A percentile compares a stretch with the other conserved stretches of the same genome.
Conservation (phyloP, 352 stramenopile genomes). For the Sclerospora graminicola region DNA sequence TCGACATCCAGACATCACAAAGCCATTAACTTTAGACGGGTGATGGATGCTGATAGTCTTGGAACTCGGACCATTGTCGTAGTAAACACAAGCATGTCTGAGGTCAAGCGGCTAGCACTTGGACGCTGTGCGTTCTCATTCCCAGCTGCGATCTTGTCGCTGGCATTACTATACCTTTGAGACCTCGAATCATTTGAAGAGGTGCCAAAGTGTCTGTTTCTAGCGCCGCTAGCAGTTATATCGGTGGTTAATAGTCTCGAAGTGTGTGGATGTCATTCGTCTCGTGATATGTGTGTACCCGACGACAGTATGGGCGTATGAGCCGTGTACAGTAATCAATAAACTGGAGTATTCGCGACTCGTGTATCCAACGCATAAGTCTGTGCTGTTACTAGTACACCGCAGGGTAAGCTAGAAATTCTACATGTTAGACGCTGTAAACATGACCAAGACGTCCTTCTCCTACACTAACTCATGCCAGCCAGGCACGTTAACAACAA, state of each 20-base stretch:
- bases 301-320: slow-evolving; percentile 2
- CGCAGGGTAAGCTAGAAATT: too few species aligned
- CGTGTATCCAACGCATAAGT: too few species aligned
- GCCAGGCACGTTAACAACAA: too few species aligned
- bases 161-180: slow-evolving; percentile 10
- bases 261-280: slow-evolving; percentile 5
- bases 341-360: too few species aligned
- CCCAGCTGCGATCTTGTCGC: slow-evolving; percentile 16
- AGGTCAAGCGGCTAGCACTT: slow-evolving; percentile 17
- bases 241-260: neutral
- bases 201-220: neutral
- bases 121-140: neutral
- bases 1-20: slow-evolving; percentile 1
- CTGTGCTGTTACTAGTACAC: too few species aligned
- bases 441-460: too few species aligned
- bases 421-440: too few species aligned
- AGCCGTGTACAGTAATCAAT: slow-evolving; percentile 11
- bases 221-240: neutral
- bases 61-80: slow-evolving; percentile 10
- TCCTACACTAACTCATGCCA: too few species aligned
- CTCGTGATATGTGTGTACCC: neutral
- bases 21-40: neutral
- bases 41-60: neutral
- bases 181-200: neutral
- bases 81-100: slow-evolving; percentile 44